Conservation (phyloP, 2,329 filamentous ascomycete species). For the Botrytis paeoniae region DNA sequence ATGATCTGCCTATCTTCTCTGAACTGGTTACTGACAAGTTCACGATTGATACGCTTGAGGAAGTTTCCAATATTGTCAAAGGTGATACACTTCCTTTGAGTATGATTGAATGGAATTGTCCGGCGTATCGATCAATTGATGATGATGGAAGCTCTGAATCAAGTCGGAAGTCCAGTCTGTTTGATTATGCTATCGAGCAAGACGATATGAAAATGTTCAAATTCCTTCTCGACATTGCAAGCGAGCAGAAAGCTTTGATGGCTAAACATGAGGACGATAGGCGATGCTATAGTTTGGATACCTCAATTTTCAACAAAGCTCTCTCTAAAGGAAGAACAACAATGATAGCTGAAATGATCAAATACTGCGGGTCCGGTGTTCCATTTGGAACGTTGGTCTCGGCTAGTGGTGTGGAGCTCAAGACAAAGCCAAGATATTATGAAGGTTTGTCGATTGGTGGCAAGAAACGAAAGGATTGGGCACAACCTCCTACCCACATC, state of each 20-base stretch:
- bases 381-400: conserved; percentile 65
- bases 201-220: conserved; percentile 33
- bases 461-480: conserved; percentile 73
- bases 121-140: conserved; percentile 33
- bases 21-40: conserved; percentile 64
- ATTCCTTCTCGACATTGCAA: conserved; percentile 32
- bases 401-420: conserved; percentile 60
- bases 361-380: conserved; percentile 63
- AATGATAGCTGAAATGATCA: conserved; percentile 63
- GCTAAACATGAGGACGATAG: conserved; percentile 29
- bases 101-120: conserved; percentile 46
- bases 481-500: conserved; percentile 57
- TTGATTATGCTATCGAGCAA: conserved; percentile 28
- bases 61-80: conserved; percentile 66
- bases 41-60: conserved; percentile 73
- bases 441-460: conserved; percentile 75
- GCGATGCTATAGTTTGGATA: conserved; percentile 35
- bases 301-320: conserved; percentile 44
- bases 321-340: conserved; percentile 50
- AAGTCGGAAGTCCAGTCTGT: background rate
- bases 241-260: conserved; percentile 30
- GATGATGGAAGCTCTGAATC: conserved; percentile 30
- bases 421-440: conserved; percentile 68
- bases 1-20: conserved; percentile 46
- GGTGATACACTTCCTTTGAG: conserved; percentile 55